These are phyloP conservation scores for Fusarium multiceps DNA, from an alignment of 2,329 filamentous ascomycete genomes.

Conservation along the genomic window DNA sequence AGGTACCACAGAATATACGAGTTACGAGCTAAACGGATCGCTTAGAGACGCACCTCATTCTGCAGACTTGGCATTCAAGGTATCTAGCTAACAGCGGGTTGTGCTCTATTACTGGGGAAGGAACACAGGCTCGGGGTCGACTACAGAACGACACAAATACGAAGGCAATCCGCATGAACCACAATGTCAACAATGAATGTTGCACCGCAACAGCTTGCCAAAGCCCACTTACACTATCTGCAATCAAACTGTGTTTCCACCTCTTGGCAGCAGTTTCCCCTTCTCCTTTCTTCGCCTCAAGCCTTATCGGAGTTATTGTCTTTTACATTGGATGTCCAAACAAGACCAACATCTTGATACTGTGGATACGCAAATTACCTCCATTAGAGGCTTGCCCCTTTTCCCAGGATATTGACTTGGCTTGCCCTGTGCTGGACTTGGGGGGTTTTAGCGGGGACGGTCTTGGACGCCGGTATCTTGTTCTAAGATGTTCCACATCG, in stretches of 20 bases:
- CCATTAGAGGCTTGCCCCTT: slow-evolving; percentile 41
- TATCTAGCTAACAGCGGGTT: slow-evolving; percentile 2
- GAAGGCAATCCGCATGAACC: slow-evolving; percentile 1
- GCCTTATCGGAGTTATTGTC: slow-evolving; percentile 11
- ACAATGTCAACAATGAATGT: slow-evolving; percentile 2
- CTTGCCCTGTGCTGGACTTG: slow-evolving; percentile 30
- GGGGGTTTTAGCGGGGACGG: slow-evolving; percentile 33
- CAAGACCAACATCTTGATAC: slow-evolving; percentile 41
- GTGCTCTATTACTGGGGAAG: not conserved
- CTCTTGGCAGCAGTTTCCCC: slow-evolving; percentile 2
- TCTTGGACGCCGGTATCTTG: slow-evolving; percentile 10
- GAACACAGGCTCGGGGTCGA: not conserved
- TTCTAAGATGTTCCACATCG: slow-evolving; percentile 2
- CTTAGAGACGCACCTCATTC: slow-evolving; percentile 24
- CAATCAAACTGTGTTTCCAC: slow-evolving; percentile 34
- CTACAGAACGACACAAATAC: not conserved
- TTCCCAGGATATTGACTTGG: slow-evolving; percentile 37
- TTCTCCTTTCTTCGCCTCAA: slow-evolving; percentile 17
- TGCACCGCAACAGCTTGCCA: slow-evolving; percentile 20
- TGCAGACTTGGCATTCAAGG: slow-evolving; percentile 5
- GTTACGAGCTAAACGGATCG: slow-evolving; percentile 20
- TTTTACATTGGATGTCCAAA: slow-evolving; percentile 20
- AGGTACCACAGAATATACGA: slow-evolving; percentile 21
- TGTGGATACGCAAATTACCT: slow-evolving; percentile 46
- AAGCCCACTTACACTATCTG: slow-evolving; percentile 24